phyloP scores from a whole-genome alignment of 306 rosid genomes.

The Quillaja saponaria region DNA sequence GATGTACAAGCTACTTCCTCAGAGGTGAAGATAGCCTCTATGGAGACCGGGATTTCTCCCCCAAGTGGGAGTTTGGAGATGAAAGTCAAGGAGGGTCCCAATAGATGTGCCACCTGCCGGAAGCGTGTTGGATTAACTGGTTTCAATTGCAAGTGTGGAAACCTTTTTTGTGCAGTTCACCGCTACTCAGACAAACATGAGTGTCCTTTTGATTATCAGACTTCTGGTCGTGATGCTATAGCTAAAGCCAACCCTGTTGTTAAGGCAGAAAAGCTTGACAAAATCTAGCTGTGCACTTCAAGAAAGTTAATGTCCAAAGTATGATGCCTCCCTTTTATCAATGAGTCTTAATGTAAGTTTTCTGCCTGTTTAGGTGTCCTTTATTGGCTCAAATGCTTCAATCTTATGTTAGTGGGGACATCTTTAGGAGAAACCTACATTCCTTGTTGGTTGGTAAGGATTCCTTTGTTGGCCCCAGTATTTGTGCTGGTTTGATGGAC shows the following conservation, averaged over 20 bases:
- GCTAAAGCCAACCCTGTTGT: constrained; percentile 79
- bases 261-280: constrained; percentile 79
- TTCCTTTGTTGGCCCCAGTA: constrained; percentile 46
- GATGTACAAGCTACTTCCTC: constrained; percentile 42
- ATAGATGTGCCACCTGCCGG: constrained; percentile 58
- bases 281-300: constrained; percentile 50
- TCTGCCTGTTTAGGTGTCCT: constrained; percentile 49
- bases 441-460: constrained; percentile 46
- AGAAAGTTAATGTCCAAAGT: constrained; percentile 32
- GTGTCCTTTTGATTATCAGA: constrained; percentile 60
- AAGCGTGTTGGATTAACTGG: constrained; percentile 80
- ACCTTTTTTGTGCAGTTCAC: constrained; percentile 59
- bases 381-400: constrained; percentile 31
- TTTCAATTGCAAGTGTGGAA: constrained; percentile 76
- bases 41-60: constrained; percentile 39
- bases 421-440: constrained; percentile 39
- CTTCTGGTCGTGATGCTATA: constrained; percentile 62
- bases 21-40: constrained; percentile 29
- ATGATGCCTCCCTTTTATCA: constrained; percentile 39
- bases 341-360: constrained; percentile 37
- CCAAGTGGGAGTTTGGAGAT: constrained; percentile 42
- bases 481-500: constrained; percentile 60
- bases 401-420: constrained; percentile 42
- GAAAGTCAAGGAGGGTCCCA: constrained; percentile 52
- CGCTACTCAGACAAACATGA: constrained; percentile 73